Evolutionary conservation across 306 rosid genomes (phyloP).

Genomic region (Prunus salicina): DNA sequence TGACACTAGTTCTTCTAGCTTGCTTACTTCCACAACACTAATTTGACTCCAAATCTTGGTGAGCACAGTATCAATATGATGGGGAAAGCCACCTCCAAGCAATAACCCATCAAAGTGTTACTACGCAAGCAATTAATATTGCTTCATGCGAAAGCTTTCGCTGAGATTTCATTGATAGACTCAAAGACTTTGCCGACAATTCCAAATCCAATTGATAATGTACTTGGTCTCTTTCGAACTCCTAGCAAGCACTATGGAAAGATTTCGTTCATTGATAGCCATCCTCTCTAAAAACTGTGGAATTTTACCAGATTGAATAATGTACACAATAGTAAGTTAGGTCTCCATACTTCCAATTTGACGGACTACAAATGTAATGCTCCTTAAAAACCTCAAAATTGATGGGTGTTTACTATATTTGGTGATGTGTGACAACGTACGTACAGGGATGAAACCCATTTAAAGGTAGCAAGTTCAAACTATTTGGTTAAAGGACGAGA

Average conservation of each 20-base stretch:
- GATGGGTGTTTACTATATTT: not conserved
- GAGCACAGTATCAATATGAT: not conserved
- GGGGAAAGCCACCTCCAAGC: not conserved
- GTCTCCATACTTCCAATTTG: not conserved
- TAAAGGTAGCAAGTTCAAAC: not conserved
- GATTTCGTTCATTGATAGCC: not conserved
- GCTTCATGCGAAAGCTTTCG: not conserved
- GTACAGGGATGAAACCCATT: not conserved
- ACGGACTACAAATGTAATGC: not conserved
- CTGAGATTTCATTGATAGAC: not conserved
- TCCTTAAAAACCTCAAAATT: slow-evolving; percentile 1
- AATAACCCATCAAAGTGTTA: not conserved
- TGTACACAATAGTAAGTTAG: not conserved
- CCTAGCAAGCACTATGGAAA: not conserved
- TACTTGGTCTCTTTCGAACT: slow-evolving; percentile 1
- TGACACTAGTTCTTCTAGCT: not conserved
- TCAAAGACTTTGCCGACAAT: not conserved
- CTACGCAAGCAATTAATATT: not conserved
- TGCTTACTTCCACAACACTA: not conserved
- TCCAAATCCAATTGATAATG: not conserved
- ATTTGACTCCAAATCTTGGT: slow-evolving; percentile 6
- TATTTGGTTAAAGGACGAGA: not conserved
- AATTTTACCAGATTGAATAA: not conserved
- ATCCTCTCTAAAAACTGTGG: not conserved
- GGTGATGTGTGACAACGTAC: not conserved